Base-by-base conservation (phyloP, 208 protist genomes). In the Balamuthia mandrillaris region DNA sequence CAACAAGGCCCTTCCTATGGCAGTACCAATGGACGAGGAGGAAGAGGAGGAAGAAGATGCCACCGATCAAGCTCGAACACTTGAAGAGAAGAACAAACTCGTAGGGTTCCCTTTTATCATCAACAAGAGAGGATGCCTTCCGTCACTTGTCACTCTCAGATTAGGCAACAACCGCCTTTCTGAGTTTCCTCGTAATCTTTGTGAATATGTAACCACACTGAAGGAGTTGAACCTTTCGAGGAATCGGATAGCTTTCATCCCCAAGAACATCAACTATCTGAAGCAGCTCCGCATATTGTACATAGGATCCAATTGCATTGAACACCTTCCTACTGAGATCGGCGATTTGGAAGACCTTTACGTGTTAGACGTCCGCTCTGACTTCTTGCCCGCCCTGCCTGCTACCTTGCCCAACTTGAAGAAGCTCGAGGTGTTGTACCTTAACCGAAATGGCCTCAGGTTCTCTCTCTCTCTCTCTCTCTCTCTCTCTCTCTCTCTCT, bases 181-280 rank as follows among this genome's bases (percentile, higher is more conserved):
- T n/a, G n/a, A n/a, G n/a, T n/a, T n/a, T n/a, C n/a, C n/a, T n/a
- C n/a, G n/a, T n/a, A n/a, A n/a, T 1, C 45, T 81, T 18, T 81
- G 72, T 39, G 45, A 56, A 10, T 81, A 63, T 39, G 51, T 60
- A 35, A 81, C 72, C 21, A 60, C 24, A 21, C 47, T 81, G 14
- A 42, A 61, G 18, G 72, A 81, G 72, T 16, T 81, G 1, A 81
- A 81, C 51, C 72, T 81, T 5, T 35, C 72, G 29, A 29, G 72
- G 31, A 81, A 81, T 21, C 72, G 60, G 37, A 81, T 81, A 42
- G 60, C 35, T 39, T 81, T 61, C 51, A 81, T 81, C 7, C 72
- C 72, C n/a, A 16, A 29, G 27, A 31, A 24, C 72, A 81, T 81
- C 44, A 63, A 42, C 41, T 61, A 81, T 35, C 72, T 81, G 31